Percentiles rank a stretch among this genome's conserved stretches.
These are phyloP conservation scores for Datura wrightii DNA, from an alignment of 257 asterid species.

Conservation along the genomic window DNA sequence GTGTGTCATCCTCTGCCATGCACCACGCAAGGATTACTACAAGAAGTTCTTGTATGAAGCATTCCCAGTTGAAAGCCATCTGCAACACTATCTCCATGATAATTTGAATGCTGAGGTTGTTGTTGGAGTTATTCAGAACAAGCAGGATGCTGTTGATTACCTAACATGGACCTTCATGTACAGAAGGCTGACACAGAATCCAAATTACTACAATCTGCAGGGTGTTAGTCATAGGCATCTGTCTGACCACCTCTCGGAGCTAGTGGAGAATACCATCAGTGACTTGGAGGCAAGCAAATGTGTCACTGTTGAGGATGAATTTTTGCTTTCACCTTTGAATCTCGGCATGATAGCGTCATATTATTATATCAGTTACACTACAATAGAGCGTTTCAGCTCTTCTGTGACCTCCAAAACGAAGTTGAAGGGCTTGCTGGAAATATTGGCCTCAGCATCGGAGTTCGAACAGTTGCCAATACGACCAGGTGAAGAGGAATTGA, in stretches of 20 bases:
- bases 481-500: constrained; percentile 54
- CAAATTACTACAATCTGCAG: constrained; percentile 54
- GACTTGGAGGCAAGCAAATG: constrained; percentile 55
- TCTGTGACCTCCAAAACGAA: constrained; percentile 48
- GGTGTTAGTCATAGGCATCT: constrained; percentile 53
- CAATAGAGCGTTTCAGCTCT: constrained; percentile 55
- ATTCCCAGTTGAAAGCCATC: constrained; percentile 55
- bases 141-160: constrained; percentile 58
- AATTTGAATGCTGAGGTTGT: constrained; percentile 55
- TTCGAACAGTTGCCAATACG: constrained; percentile 47
- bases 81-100: constrained; percentile 52
- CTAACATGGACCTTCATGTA: constrained; percentile 57
- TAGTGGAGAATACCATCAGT: constrained; percentile 46
- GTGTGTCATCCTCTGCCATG: constrained; percentile 59
- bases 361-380: constrained; percentile 52
- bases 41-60: constrained; percentile 56
- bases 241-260: constrained; percentile 53
- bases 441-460: constrained; percentile 53
- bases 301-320: constrained; percentile 44
- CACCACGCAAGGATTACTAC: constrained; percentile 54
- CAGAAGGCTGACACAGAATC: constrained; percentile 53
- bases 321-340: constrained; percentile 45
- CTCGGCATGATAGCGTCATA: constrained; percentile 58
- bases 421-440: constrained; percentile 52
- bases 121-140: constrained; percentile 51